These are phyloP conservation scores for Erysimum cheiri DNA, from an alignment of 441 rosid genomes.

Conservation along the genomic window DNA sequence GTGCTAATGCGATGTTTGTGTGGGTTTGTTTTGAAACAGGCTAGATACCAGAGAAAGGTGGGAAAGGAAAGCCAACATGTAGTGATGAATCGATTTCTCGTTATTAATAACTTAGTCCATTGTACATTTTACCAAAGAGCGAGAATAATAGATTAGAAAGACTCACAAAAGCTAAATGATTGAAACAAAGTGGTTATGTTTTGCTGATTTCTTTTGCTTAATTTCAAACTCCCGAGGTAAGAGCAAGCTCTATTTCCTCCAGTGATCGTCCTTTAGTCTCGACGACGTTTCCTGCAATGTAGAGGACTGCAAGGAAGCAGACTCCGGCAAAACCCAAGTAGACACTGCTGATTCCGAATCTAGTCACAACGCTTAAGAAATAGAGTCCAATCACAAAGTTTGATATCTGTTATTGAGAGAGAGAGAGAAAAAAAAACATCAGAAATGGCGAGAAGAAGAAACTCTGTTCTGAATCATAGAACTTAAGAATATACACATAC, in stretches of 20 bases:
- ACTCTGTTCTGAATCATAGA: constrained; percentile 18
- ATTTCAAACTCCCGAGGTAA: constrained; percentile 53
- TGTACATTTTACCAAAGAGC: constrained; percentile 35
- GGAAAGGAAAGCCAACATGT: constrained; percentile 97
- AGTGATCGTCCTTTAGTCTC: constrained; percentile 96
- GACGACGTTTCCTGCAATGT: constrained; percentile 79
- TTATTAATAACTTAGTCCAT: constrained; percentile 28
- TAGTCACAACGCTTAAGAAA: constrained; percentile 89
- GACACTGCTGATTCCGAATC: constrained; percentile 88
- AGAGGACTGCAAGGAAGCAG: constrained; percentile 82
- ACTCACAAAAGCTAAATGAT: constrained; percentile 29
- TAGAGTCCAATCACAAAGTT: constrained; percentile 92
- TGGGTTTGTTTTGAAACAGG: constrained; percentile 45
- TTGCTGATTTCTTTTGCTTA: not conserved
- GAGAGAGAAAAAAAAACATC: not conserved
- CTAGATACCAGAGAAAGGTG: constrained; percentile 90
- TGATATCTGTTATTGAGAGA: constrained; percentile 62
- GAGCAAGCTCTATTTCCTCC: constrained; percentile 93
- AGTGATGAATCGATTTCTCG: constrained; percentile 39
- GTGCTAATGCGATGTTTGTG: constrained; percentile 14
- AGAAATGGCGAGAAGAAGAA: constrained; percentile 12
- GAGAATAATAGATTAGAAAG: constrained; percentile 3
- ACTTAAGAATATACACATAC: constrained; percentile 48
- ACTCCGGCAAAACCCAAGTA: constrained; percentile 80
- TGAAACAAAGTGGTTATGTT: constrained; percentile 23